Conservation (phyloP, 2,329 filamentous ascomycete genomes). For the Xylaria sp. region DNA sequence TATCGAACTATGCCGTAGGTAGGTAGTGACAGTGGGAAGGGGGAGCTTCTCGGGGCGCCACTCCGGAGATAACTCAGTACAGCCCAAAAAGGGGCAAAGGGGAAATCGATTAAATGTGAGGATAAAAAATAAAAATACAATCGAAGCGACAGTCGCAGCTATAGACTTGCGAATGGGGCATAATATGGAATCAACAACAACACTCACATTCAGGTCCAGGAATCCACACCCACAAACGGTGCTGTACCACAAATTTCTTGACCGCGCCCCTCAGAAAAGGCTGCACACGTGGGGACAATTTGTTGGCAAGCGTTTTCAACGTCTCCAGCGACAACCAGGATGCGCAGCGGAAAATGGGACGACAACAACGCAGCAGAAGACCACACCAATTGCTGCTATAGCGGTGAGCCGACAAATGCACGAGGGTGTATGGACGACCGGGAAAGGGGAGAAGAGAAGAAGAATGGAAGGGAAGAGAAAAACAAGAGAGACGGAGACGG, state of each 20-base stretch:
- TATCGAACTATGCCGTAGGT: neutral
- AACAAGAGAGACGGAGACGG: slow-evolving; percentile 43
- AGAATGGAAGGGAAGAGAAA: slow-evolving; percentile 36
- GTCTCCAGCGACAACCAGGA: slow-evolving; percentile 39
- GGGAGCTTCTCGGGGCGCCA: slow-evolving; percentile 21
- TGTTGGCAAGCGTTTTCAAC: slow-evolving; percentile 37
- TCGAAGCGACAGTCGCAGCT: slow-evolving; percentile 14
- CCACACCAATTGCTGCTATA: slow-evolving; percentile 25
- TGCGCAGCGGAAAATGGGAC: slow-evolving; percentile 30
- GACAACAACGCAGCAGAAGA: slow-evolving; percentile 33
- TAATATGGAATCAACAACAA: slow-evolving; percentile 42
- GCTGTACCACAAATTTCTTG: slow-evolving; percentile 42
- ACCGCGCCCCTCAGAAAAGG: slow-evolving; percentile 41
- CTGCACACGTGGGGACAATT: slow-evolving; percentile 44
- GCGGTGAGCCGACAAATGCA: slow-evolving; percentile 31
- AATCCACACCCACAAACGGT: slow-evolving; percentile 41
- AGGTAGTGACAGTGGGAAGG: slow-evolving; percentile 9
- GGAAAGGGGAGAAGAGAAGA: slow-evolving; percentile 39
- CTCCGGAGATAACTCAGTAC: slow-evolving; percentile 32
- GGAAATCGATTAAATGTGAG: neutral
- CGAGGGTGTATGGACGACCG: slow-evolving; percentile 36
- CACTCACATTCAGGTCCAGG: slow-evolving; percentile 38
- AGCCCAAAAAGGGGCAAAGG: slow-evolving; percentile 24
- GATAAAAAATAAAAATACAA: slow-evolving; percentile 19
- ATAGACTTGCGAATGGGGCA: slow-evolving; percentile 28